Base-by-base conservation (phyloP, 1,284 basidiomycete species). In the Tetrapyrgos nigripes region DNA sequence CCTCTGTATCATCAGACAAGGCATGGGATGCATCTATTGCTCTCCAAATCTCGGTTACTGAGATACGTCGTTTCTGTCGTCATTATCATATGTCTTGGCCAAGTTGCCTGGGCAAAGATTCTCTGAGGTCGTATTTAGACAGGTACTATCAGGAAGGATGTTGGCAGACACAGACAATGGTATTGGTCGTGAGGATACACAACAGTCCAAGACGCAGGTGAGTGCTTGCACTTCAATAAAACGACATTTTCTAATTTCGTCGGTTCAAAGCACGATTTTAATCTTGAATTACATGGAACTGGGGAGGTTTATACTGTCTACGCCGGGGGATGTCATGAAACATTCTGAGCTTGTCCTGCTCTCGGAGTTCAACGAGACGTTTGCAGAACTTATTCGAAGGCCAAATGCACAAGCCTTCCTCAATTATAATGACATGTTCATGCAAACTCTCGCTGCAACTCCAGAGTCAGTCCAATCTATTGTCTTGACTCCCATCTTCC, bases 81-180 rank as follows among this genome's bases (percentile, higher is more conserved):
- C 40, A 44, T 14, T 54, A 54, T 33, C 53, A 54, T 19, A 51
- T 65, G 79, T 47, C 47, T 75, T 3, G 66, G 75, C 21, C 82
- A 83, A 65, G 76, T 73, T 17, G 75, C 73, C 11, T 78, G 77
- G 67, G 78, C 76, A 0, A 80, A 76, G 60, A 55, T 76, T n/a
- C 52, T 83, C 6, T 2, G 80, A 82, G 61, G 68, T 81, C 27
- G 69, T 83, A 17, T 83, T 82, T 59, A 82, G 82, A 0, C 79
- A 81, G 55, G 78, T 80, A 19, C 71, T 83, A 9, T 82, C 82
- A 13, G 82, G 82, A 35, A 70, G 82, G 58, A 77, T 70, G 50
- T 67, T 79, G 8, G 71, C 74, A 24, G 73, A 71, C 35, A 74
- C 79, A 4, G 82, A 83, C 61, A 68, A 75, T 26, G 79, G 81